These are phyloP conservation scores for Rhodotorula sp. DNA, from an alignment of 1,284 basidiomycete species.

Conservation along the genomic window DNA sequence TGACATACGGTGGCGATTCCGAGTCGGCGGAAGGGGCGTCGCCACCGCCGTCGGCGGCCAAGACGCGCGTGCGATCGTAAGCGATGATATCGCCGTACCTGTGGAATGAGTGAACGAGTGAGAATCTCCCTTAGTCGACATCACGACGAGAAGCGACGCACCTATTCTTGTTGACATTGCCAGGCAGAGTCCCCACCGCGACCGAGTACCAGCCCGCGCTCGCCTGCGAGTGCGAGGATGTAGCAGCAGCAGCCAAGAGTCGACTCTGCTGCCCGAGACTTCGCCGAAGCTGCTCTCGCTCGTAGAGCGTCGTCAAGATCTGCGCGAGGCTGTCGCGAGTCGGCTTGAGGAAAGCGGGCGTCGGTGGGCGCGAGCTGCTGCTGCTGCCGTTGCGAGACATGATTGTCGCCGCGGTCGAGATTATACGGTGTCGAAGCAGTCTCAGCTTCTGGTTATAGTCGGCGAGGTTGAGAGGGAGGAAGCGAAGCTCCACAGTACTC, in stretches of 20 bases:
- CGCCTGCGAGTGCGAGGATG: background rate
- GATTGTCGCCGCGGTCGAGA: too few relatives aligned
- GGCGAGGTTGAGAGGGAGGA: too few relatives aligned
- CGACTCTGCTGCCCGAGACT: background rate
- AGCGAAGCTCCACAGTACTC: too few relatives aligned
- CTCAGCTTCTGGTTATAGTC: too few relatives aligned
- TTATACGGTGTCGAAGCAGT: too few relatives aligned
- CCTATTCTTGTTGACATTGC: conserved; percentile 19
- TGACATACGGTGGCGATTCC: conserved; percentile 58
- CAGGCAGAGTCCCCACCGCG: background rate
- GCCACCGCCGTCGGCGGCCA: conserved; percentile 46
- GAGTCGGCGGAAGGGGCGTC: background rate
- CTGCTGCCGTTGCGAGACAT: too few relatives aligned
- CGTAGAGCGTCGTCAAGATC: background rate
- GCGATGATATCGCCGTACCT: conserved; percentile 69
- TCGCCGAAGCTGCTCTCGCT: conserved; percentile 8
- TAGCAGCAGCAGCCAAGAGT: too few relatives aligned
- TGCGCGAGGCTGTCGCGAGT: background rate
- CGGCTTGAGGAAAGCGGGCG: conserved; percentile 3
- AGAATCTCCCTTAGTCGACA: too few relatives aligned
- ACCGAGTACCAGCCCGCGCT: conserved; percentile 1
- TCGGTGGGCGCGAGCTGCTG: background rate
- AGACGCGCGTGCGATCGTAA: conserved; percentile 72
- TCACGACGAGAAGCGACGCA: background rate
- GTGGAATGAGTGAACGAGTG: background rate